phyloP scores from a whole-genome alignment of 768 basidiomycete genomes.

The Trametes coccinea region DNA sequence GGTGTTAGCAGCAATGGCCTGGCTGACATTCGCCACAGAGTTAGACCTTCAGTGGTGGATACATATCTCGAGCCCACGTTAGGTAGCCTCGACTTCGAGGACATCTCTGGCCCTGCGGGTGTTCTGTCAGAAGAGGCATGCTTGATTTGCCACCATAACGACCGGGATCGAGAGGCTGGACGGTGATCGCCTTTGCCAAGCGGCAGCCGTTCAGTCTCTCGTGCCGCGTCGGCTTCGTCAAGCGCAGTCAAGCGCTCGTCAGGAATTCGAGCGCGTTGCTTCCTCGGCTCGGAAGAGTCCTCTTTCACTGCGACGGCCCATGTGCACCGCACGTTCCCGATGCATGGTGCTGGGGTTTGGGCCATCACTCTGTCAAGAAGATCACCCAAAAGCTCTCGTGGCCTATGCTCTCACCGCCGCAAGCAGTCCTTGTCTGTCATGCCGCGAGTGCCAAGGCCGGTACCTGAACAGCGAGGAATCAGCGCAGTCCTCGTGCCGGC shows the following conservation, averaged over 20 bases:
- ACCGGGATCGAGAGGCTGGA: background rate
- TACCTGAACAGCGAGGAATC: constrained; percentile 11
- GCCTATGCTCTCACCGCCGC: background rate
- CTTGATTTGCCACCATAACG: background rate
- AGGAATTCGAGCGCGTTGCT: background rate
- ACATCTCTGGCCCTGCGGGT: background rate
- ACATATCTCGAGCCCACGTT: background rate
- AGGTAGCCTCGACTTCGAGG: background rate
- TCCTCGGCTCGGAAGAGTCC: no score
- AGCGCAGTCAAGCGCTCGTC: background rate
- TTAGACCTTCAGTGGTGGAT: no score
- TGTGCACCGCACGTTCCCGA: no score
- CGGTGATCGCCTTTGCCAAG: constrained; percentile 7
- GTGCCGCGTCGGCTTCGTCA: background rate
- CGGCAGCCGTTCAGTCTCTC: background rate
- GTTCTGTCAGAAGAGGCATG: no score
- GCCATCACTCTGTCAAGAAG: no score
- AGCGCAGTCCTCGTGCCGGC: constrained; percentile 7
- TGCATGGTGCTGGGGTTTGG: no score
- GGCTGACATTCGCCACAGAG: background rate
- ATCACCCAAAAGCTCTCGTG: no score
- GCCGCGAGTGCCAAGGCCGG: constrained; percentile 16
- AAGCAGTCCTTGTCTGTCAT: background rate
- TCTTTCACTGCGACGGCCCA: no score
- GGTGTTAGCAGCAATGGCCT: background rate